Percentiles rank a stretch among this genome's conserved stretches.
These are phyloP conservation scores for Kitagawia praeruptora DNA, from an alignment of 129 eudicot genomes.

Conservation along the genomic window DNA sequence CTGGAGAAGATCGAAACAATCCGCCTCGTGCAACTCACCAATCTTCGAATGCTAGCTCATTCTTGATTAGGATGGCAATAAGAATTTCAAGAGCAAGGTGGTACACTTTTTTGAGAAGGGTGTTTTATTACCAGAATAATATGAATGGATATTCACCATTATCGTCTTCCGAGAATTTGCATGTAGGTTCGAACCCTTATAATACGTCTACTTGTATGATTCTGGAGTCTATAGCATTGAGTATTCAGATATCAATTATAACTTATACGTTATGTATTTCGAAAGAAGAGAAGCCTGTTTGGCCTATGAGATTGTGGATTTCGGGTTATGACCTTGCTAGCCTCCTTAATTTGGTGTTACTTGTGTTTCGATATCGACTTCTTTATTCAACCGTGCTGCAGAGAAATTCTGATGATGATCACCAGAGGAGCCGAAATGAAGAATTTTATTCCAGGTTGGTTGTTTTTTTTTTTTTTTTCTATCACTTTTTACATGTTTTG, in stretches of 20 bases:
- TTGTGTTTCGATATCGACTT: conserved; percentile 50
- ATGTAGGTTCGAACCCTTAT: conserved; percentile 63
- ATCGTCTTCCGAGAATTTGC: not conserved
- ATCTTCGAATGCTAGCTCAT: conserved; percentile 27
- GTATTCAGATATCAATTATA: conserved; percentile 43
- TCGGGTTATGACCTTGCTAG: conserved; percentile 78
- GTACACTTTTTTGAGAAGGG: conserved; percentile 79
- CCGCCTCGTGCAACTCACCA: conserved; percentile 12
- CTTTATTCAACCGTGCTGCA: conserved; percentile 1
- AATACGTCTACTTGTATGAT: conserved; percentile 65
- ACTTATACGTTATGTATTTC: conserved; percentile 45
- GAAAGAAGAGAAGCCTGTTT: conserved; percentile 69
- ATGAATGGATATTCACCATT: conserved; percentile 36
- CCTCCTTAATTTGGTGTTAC: conserved; percentile 38
- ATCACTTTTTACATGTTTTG: not conserved
- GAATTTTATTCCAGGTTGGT: not conserved
- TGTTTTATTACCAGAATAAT: conserved; percentile 81
- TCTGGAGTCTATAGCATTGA: conserved; percentile 50
- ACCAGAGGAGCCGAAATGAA: not conserved
- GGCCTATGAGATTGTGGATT: conserved; percentile 97
- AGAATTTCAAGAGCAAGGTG: conserved; percentile 83
- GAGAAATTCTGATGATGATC: not conserved
- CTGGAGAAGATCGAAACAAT: conserved; percentile 11
- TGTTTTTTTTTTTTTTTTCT: not conserved
- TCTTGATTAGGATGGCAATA: conserved; percentile 69